Base-by-base conservation (phyloP, 441 rosid genomes). In the Hura crepitans region DNA sequence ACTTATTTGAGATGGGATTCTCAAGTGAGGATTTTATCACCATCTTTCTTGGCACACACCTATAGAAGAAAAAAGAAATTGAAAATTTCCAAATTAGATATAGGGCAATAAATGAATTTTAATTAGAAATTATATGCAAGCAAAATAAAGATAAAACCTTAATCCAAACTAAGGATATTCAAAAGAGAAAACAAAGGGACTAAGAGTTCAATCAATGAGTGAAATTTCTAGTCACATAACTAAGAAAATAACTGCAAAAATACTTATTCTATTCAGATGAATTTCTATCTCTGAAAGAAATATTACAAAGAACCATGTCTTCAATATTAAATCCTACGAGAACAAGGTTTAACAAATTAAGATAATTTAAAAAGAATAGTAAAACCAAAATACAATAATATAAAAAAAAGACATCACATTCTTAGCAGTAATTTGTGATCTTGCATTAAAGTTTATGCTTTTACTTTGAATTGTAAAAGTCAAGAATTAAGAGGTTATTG, bases 41-140 rank as follows among this genome's bases (percentile, higher is more conserved):
- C 55, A 75, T 17, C 71, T 72, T 83, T 35, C 79, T 75, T 18
- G 74, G 76, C 56, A 68, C 45, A 35, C 72, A 75, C 83, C 92
- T 85, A 42, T 47, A 56, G 1, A 31, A 59, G 56, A 69, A 47
- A 60, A 25, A 43, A 43, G 28, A 46, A 56, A 33, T 42, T 33
- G 23, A 53, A 14, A 35, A 15, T 37, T 10, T 35, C 33, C 20
- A 43, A 51, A 67, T 51, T 63, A 35, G 27, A 13, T 56, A 6
- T 20, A 20, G 6, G 30, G 60, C 57, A 47, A 66, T 47, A 25
- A 51, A 46, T 59, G 49, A 35, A 60, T 31, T 35, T 10, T 18
- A 51, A 23, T 8, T 35, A 54, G 31, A 17, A 25, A 54, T 54
- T 54, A 23, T 28, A 54, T 25, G 17, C 17, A 23, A 10, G 11